Conservation (phyloP, 208 protist species). For the Trypanosomatidae sp. region DNA sequence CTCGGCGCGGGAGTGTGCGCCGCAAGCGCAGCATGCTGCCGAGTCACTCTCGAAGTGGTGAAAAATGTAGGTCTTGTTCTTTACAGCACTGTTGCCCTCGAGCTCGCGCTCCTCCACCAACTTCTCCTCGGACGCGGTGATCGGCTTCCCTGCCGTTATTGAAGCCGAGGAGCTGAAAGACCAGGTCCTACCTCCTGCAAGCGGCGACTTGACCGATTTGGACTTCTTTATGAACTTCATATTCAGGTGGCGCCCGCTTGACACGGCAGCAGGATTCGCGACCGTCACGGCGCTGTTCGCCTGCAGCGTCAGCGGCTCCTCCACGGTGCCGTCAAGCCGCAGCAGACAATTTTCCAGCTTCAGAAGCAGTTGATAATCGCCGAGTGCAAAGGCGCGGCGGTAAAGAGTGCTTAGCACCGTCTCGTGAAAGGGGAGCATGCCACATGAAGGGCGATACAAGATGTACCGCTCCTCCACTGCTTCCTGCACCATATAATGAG, state of each 20-base stretch:
- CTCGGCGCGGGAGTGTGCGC: slow-evolving; percentile 38
- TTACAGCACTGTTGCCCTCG: slow-evolving; percentile 19
- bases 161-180: not conserved
- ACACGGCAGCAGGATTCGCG: slow-evolving; percentile 10
- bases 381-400: slow-evolving; percentile 55
- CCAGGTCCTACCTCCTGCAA: not conserved
- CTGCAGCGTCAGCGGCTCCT: slow-evolving; percentile 29
- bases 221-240: slow-evolving; percentile 9
- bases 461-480: slow-evolving; percentile 79
- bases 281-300: slow-evolving; percentile 18
- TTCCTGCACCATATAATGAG: slow-evolving; percentile 50
- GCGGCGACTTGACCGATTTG: slow-evolving; percentile 4
- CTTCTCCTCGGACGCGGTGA: slow-evolving; percentile 13
- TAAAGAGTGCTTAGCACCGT: slow-evolving; percentile 80
- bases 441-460: slow-evolving; percentile 57
- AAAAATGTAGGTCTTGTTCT: slow-evolving; percentile 52
- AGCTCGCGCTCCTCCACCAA: slow-evolving; percentile 31
- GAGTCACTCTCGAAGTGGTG: slow-evolving; percentile 78
- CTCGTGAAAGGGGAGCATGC: slow-evolving; percentile 60
- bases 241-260: slow-evolving; percentile 4
- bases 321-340: slow-evolving; percentile 29
- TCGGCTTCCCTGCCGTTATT: slow-evolving; percentile 1
- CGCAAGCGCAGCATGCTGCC: slow-evolving; percentile 52
- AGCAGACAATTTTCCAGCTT: slow-evolving; percentile 83
- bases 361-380: slow-evolving; percentile 58